A percentile compares a stretch with the other conserved stretches of the same genome.
Evolutionary conservation across 768 basidiomycete species (phyloP).

Genomic region (Podaxis carcinomalis): DNA sequence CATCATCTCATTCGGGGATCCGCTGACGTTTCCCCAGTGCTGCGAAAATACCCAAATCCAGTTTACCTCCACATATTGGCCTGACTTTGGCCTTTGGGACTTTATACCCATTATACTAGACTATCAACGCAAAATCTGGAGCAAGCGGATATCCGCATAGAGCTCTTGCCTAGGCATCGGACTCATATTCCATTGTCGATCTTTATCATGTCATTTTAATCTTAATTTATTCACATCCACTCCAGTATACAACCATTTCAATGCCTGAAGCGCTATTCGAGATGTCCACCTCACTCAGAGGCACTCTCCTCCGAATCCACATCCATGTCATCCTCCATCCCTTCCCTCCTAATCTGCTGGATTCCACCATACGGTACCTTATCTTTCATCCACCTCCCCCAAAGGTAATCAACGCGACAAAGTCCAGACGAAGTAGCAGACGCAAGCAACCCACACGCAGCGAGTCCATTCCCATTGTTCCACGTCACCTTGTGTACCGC

Average conservation of each 20-base stretch:
- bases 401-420: conserved; percentile 77
- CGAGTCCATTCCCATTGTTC: conserved; percentile 75
- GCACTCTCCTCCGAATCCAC: conserved; percentile 32
- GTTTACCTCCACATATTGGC: conserved; percentile 85
- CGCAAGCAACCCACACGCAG: conserved; percentile 55
- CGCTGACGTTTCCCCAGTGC: conserved; percentile 42
- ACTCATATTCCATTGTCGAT: neutral
- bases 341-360: conserved; percentile 57
- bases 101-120: conserved; percentile 85
- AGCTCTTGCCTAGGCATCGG: neutral
- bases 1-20: neutral
- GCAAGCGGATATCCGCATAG: conserved; percentile 15
- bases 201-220: neutral
- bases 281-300: conserved; percentile 12
- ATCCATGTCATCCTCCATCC: conserved; percentile 35
- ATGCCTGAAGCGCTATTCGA: neutral
- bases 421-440: conserved; percentile 82
- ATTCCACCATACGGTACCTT: conserved; percentile 65
- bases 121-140: conserved; percentile 79
- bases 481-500: conserved; percentile 76
- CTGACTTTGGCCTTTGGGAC: conserved; percentile 84
- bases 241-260: neutral
- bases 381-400: conserved; percentile 70
- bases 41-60: conserved; percentile 84
- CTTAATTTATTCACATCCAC: neutral